These are phyloP conservation scores for Phytophthora cryptogea DNA, from an alignment of 352 stramenopile species.

Conservation along the genomic window DNA sequence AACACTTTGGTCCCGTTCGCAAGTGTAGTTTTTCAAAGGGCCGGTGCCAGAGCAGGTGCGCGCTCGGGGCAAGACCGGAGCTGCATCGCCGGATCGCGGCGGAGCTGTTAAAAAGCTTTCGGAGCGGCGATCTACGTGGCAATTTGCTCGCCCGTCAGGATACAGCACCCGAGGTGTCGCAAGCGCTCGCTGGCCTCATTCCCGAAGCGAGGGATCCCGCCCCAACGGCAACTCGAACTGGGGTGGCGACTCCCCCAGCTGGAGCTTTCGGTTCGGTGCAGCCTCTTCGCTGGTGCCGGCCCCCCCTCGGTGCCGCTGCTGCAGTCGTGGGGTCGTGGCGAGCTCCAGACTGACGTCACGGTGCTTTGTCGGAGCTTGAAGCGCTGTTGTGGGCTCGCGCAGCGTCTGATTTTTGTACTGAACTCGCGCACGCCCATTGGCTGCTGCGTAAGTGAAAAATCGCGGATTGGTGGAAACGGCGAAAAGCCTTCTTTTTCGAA, in stretches of 20 bases:
- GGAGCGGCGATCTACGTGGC: neutral
- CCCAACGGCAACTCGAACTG: constrained; percentile 5
- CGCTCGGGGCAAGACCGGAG: constrained; percentile 17
- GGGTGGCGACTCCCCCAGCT: constrained; percentile 4
- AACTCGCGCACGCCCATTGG: constrained; percentile 15
- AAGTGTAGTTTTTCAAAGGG: constrained; percentile 34
- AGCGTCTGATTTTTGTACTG: constrained; percentile 23
- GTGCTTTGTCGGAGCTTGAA: constrained; percentile 10
- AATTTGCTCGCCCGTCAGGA: constrained; percentile 8
- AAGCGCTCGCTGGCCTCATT: constrained; percentile 8
- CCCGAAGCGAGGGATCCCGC: constrained; percentile 1
- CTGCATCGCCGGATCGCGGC: constrained; percentile 13
- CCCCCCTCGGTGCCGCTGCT: constrained; percentile 14
- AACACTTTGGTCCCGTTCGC: constrained; percentile 21
- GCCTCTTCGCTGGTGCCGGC: neutral
- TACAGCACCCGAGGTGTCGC: constrained; percentile 21
- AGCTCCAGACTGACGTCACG: constrained; percentile 30
- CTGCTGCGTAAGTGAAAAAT: constrained; percentile 12
- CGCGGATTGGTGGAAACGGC: constrained; percentile 21
- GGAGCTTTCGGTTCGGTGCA: constrained; percentile 12
- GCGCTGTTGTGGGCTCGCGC: constrained; percentile 17
- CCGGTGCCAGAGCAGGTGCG: constrained; percentile 27
- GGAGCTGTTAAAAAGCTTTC: constrained; percentile 18
- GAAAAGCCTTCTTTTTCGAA: constrained; percentile 37
- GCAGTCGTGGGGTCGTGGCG: constrained; percentile 24